Evolutionary conservation across 2,329 filamentous ascomycete genomes (phyloP), one percentile per base, ranked within the genome.

Genomic region (Fusarium coicis): DNA sequence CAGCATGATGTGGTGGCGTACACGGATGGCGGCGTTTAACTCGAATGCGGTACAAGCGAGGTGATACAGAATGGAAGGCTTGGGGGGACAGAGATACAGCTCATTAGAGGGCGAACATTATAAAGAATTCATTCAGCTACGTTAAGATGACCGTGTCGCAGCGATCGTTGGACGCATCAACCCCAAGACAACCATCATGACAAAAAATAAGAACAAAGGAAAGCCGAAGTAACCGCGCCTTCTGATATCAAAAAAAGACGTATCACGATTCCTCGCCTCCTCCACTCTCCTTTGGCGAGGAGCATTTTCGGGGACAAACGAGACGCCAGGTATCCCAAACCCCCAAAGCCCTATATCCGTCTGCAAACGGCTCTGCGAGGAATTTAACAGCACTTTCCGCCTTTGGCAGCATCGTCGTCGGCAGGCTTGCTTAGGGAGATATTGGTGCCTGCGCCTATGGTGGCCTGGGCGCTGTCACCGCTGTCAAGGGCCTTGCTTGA

Each of bases 401-500:
- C 88, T 88, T 97, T 96, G 79, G 90, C 88, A 78, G 93, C 89
- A 59, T 85, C 85, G 79, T 94, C 89, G 78, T 96, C 93, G 76
- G 93, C 90, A 57, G 94, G 91, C 85, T 96, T 94, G 88, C 91
- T 96, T 79, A 97, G 92, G 74, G 94, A 92, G 80, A 98, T 93
- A 82, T 93, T 94, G 78, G 91, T 92, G 79, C 94, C 93, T 76
- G 93, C 90, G 76, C 91, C 91, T 79, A 96, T 93, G 75, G 93
- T 92, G 80, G 93, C 92, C 82, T 94, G 93, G 74, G 92, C 88
- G 71, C 91, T 90, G 78, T 97, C 95, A 80, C 93, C 94, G 80
- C 93, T 93, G 82, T 98, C 96, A 79, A 98, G 91, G 46, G 95
- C 94, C 89, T 98, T 98, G 90, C 93, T 96, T 64, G 96, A 98